A percentile compares a stretch with the other conserved stretches of the same genome.
phyloP scores from a whole-genome alignment of 2,329 filamentous ascomycete genomes.

The Cladosporium phlei region DNA sequence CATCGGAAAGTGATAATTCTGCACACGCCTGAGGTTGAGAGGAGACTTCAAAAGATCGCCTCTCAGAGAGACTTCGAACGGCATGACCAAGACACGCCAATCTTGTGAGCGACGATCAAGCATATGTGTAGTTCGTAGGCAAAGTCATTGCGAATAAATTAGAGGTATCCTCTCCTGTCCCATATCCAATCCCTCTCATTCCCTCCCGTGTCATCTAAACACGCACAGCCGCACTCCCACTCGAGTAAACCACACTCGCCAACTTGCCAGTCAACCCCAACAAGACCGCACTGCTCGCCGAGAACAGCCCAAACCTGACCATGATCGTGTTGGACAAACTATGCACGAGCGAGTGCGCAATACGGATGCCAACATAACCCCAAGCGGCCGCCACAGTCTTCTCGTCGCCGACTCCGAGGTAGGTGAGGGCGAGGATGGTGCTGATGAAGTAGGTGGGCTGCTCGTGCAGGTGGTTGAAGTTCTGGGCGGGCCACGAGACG shows the following conservation, averaged over 20 bases:
- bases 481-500: slow-evolving; percentile 22
- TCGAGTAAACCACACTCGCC: slow-evolving; percentile 9
- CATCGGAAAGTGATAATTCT: too few relatives aligned
- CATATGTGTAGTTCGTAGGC: too few relatives aligned
- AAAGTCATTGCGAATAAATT: too few relatives aligned
- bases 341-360: slow-evolving; percentile 41
- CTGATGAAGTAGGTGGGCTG: slow-evolving; percentile 46
- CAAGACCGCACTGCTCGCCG: slow-evolving; percentile 29
- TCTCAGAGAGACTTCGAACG: too few relatives aligned
- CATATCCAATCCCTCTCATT: background rate
- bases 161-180: too few relatives aligned
- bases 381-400: slow-evolving; percentile 37
- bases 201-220: background rate
- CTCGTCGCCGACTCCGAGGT: slow-evolving; percentile 26
- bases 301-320: slow-evolving; percentile 34
- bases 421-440: slow-evolving; percentile 32
- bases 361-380: slow-evolving; percentile 38
- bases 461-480: slow-evolving; percentile 43
- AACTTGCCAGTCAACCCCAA: slow-evolving; percentile 28
- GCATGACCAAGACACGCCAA: background rate
- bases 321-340: slow-evolving; percentile 34
- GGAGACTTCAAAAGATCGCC: too few relatives aligned
- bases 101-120: background rate
- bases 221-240: too few relatives aligned
- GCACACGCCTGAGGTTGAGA: too few relatives aligned